Evolutionary conservation across 352 stramenopile species (phyloP).

Genomic region (Phytophthora europaea): DNA sequence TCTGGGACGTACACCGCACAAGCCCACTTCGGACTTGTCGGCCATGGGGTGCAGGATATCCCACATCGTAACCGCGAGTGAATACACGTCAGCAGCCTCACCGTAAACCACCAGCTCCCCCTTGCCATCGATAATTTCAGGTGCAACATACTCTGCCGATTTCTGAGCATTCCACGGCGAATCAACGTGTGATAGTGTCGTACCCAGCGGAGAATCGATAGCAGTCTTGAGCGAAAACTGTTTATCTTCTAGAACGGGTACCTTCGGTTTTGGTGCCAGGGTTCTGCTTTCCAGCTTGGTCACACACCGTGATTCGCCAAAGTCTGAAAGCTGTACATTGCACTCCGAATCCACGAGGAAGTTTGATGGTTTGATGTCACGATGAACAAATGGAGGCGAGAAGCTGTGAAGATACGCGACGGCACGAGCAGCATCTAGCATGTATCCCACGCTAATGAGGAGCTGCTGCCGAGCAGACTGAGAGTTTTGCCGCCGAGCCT

Average conservation of each 20-base stretch:
- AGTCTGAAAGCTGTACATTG: slow-evolving; percentile 52
- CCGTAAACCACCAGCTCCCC: slow-evolving; percentile 37
- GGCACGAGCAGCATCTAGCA: slow-evolving; percentile 57
- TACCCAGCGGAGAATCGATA: slow-evolving; percentile 19
- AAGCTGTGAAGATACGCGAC: slow-evolving; percentile 67
- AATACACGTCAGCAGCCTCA: slow-evolving; percentile 66
- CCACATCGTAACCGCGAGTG: slow-evolving; percentile 72
- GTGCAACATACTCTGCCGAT: slow-evolving; percentile 67
- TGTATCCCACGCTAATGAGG: slow-evolving; percentile 48
- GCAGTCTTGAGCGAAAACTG: background rate
- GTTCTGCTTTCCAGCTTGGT: slow-evolving; percentile 13
- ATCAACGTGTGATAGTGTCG: slow-evolving; percentile 14
- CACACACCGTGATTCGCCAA: slow-evolving; percentile 44
- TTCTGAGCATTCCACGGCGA: slow-evolving; percentile 25
- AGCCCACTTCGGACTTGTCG: slow-evolving; percentile 54
- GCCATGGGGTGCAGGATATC: slow-evolving; percentile 56
- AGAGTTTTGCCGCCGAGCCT: slow-evolving; percentile 24
- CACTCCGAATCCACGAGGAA: slow-evolving; percentile 51
- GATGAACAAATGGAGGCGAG: slow-evolving; percentile 52
- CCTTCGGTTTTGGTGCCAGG: slow-evolving; percentile 9
- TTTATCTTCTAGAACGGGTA: slow-evolving; percentile 23
- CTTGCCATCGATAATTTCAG: slow-evolving; percentile 60
- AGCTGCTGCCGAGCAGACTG: slow-evolving; percentile 39
- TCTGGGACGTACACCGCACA: slow-evolving; percentile 46
- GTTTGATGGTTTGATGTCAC: slow-evolving; percentile 58